phyloP scores from a whole-genome alignment of 1,284 basidiomycete genomes.

The Coniferiporia weirii region DNA sequence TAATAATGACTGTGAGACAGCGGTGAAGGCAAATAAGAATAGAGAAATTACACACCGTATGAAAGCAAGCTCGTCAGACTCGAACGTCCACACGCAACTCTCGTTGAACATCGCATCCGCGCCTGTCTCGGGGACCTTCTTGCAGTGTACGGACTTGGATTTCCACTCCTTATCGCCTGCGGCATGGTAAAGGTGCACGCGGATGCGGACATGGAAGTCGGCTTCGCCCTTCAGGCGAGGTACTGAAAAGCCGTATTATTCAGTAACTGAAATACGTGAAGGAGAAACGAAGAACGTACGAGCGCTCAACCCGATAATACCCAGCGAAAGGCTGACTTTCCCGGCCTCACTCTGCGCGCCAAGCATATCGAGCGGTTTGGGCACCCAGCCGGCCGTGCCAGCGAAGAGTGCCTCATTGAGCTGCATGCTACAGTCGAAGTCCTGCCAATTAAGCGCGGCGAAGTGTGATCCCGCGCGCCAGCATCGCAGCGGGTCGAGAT shows the following conservation, averaged over 20 bases:
- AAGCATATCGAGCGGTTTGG: conserved; percentile 39
- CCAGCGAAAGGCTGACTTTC: conserved; percentile 29
- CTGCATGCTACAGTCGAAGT: conserved; percentile 42
- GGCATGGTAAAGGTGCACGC: conserved; percentile 38
- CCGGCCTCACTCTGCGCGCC: conserved; percentile 21
- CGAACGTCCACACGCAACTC: conserved; percentile 43
- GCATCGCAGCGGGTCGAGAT: conserved; percentile 47
- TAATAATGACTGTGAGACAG: background rate
- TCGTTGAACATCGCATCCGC: conserved; percentile 45
- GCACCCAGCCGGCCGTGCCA: conserved; percentile 52
- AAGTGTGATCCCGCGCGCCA: conserved; percentile 60
- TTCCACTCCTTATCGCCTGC: conserved; percentile 36
- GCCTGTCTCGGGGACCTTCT: conserved; percentile 27
- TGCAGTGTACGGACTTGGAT: conserved; percentile 33
- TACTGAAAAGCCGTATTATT: conserved; percentile 28
- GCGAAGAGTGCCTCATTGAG: conserved; percentile 63
- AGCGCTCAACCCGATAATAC: conserved; percentile 43
- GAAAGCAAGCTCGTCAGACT: conserved; percentile 46
- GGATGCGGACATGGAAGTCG: conserved; percentile 36
- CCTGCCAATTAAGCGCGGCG: conserved; percentile 64
- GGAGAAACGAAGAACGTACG: conserved; percentile 31
- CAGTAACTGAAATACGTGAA: background rate
- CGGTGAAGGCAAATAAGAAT: background rate
- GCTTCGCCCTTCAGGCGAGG: conserved; percentile 35
- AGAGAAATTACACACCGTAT: conserved; percentile 34